Base-by-base conservation (phyloP, 139 green algal species). In the Micractinium conductrix region DNA sequence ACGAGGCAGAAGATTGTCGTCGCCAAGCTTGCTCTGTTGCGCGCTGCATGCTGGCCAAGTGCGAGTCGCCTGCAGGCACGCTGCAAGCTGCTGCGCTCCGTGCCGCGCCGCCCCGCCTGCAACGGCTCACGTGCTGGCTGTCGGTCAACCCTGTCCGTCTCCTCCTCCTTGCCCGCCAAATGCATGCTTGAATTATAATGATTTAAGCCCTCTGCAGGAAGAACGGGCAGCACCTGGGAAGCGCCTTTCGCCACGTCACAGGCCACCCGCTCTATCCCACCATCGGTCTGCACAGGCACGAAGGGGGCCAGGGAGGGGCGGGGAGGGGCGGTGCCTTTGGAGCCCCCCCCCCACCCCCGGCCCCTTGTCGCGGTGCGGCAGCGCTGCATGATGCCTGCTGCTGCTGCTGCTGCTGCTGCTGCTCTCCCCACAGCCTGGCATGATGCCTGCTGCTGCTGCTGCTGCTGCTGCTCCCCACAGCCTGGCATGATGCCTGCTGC, bases 251-350 rank as follows among this genome's bases (percentile, higher is more conserved):
- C 28, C 75, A 87, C 75, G 89, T 98, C 24, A 67, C 72, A 2
- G 73, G 71, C 4, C 72, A 85, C n/a, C 75, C 80, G 21, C 91
- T 98, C 30, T 95, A 90, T 38, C 96, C 96, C 5, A 97, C 95
- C 5, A 78, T 98, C 1, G 95, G 95, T 14, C 88, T 98, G 44
- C 95, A 98, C 92, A 97, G 93, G 89, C 91, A 72, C 17, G 50
- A 21, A 2, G 91, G 95, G 80, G 42, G 45, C 5, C 22, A 40
- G n/a, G 10, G 2, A 45, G 48, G 16, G 22, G 68, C 9, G 1
- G 17, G n/a, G n/a, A n/a, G n/a, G n/a, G n/a, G n/a, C n/a, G n/a
- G n/a, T n/a, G n/a, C n/a, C n/a, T n/a, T n/a, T n/a, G n/a, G n/a
- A n/a, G n/a, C n/a, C n/a, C n/a, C n/a, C n/a, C n/a, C n/a, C n/a